These are phyloP conservation scores for Fusarium clavum DNA, from an alignment of 2,329 filamentous ascomycete genomes.

Conservation along the genomic window DNA sequence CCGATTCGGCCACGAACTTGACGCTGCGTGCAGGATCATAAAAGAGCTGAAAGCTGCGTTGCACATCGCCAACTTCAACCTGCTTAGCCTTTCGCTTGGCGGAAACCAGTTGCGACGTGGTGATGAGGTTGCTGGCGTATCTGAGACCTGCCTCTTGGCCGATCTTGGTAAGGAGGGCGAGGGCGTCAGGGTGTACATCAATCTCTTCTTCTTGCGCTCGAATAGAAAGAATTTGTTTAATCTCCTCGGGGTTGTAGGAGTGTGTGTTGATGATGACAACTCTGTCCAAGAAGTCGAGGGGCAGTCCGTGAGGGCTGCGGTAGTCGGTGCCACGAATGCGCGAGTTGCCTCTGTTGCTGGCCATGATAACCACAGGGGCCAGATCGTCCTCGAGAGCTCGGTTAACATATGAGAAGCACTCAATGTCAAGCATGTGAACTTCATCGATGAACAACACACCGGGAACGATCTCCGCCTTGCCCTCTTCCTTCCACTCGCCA, in stretches of 20 bases:
- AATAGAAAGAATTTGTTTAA: conserved; percentile 91
- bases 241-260: conserved; percentile 83
- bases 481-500: conserved; percentile 98
- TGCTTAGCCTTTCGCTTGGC: conserved; percentile 88
- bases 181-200: conserved; percentile 87
- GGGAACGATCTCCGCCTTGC: conserved; percentile 97
- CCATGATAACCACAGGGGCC: conserved; percentile 98
- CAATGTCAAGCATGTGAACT: conserved; percentile 99
- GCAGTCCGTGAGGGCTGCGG: conserved; percentile 90
- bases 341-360: conserved; percentile 92
- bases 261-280: conserved; percentile 97
- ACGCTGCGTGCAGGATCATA: conserved; percentile 90
- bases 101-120: conserved; percentile 87
- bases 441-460: conserved; percentile 98
- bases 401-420: conserved; percentile 99
- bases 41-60: conserved; percentile 93
- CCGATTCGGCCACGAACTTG: conserved; percentile 89
- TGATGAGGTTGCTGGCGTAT: conserved; percentile 98
- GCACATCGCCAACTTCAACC: conserved; percentile 87
- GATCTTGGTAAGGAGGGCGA: conserved; percentile 95
- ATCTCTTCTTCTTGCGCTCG: conserved; percentile 96
- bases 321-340: conserved; percentile 95
- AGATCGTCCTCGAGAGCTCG: conserved; percentile 94
- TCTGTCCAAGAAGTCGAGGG: conserved; percentile 94
- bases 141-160: conserved; percentile 90